A percentile compares a stretch with the other conserved stretches of the same genome.
Conservation (phyloP, 257 asterid genomes). For the Solanum dulcamara region DNA sequence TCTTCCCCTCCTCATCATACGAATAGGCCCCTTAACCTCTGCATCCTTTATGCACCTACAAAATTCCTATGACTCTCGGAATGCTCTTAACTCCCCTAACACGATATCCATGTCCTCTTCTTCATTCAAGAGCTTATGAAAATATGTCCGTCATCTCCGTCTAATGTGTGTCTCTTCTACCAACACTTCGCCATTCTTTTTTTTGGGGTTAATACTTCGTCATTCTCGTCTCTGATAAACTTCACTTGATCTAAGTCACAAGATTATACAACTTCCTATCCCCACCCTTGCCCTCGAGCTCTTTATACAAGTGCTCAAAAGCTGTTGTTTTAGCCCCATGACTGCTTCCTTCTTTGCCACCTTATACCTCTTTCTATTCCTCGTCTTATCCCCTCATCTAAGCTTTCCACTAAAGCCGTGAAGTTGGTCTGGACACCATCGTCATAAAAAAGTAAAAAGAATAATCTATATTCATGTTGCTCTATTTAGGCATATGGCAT, state of each 20-base stretch:
- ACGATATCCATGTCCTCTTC: neutral
- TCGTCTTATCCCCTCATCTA: neutral
- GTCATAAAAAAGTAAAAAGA: neutral
- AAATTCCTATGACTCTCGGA: neutral
- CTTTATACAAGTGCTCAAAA: neutral
- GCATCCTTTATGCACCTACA: neutral
- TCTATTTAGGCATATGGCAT: neutral
- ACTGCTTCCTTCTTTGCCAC: neutral
- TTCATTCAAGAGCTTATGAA: neutral
- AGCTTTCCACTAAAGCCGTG: neutral
- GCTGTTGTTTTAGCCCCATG: neutral
- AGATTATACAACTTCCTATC: neutral
- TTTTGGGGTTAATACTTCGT: neutral
- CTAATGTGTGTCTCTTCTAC: neutral
- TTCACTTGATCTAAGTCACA: neutral
- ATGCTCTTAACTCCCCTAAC: neutral
- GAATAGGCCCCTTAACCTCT: neutral
- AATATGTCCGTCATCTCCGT: neutral
- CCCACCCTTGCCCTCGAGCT: neutral
- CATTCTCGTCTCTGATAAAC: neutral
- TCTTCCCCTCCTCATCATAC: neutral
- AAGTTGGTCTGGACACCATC: neutral
- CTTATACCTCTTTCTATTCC: neutral
- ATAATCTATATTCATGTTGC: neutral
- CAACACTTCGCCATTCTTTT: neutral